Evolutionary conservation across 495 filamentous ascomycete species (phyloP).

Genomic region (Aspergillus sparsus): DNA sequence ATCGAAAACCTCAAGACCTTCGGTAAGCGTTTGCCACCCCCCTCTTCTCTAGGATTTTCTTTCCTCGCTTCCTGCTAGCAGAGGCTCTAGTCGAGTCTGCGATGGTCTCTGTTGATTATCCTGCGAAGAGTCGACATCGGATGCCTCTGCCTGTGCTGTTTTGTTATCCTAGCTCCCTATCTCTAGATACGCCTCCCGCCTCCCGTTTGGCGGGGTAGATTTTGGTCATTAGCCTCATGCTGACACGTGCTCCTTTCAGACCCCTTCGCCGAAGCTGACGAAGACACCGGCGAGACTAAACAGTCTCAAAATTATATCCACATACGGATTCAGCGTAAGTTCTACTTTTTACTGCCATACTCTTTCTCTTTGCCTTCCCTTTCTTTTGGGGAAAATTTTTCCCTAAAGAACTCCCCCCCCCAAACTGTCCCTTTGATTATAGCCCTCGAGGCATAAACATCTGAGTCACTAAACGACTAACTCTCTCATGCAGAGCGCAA

Average conservation of each 20-base stretch:
- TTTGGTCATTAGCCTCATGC: slow-evolving; percentile 35
- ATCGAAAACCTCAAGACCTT: slow-evolving; percentile 99
- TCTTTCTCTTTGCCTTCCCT: neutral
- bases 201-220: slow-evolving; percentile 41
- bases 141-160: neutral
- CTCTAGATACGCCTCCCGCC: slow-evolving; percentile 10
- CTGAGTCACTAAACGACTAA: slow-evolving; percentile 27
- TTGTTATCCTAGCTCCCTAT: slow-evolving; percentile 1
- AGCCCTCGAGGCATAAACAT: slow-evolving; percentile 15
- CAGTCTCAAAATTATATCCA: slow-evolving; percentile 99
- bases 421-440: slow-evolving; percentile 3
- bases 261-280: slow-evolving; percentile 99
- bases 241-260: slow-evolving; percentile 58
- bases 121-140: neutral
- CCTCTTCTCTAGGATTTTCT: slow-evolving; percentile 24
- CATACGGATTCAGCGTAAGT: slow-evolving; percentile 99
- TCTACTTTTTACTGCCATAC: slow-evolving; percentile 6
- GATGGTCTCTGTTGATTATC: neutral
- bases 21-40: slow-evolving; percentile 65
- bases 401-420: slow-evolving; percentile 4
- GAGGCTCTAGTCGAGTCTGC: neutral
- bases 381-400: slow-evolving; percentile 17
- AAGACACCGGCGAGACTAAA: slow-evolving; percentile 89
- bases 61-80: neutral
- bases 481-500: slow-evolving; percentile 76